phyloP scores from a whole-genome alignment of 1,139 yeast species.

The Kodamaea derodonti region DNA sequence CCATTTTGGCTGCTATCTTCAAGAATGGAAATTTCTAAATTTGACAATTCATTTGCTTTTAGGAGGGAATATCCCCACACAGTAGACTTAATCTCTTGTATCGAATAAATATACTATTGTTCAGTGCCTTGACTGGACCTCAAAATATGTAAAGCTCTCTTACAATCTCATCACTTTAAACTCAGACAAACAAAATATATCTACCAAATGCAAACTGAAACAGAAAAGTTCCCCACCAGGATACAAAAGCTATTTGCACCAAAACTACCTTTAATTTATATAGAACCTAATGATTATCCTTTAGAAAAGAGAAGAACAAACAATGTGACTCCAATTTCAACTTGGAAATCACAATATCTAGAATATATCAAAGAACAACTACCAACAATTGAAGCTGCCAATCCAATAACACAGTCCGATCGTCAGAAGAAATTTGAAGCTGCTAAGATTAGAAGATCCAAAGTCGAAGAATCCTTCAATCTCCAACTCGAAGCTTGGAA shows the following conservation, averaged over 20 bases:
- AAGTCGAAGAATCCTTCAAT: conserved; percentile 23
- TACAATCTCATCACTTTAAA: too few relatives aligned
- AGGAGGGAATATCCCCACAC: too few relatives aligned
- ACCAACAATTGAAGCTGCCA: conserved; percentile 29
- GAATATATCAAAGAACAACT: conserved; percentile 30
- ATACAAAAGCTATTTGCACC: conserved; percentile 67
- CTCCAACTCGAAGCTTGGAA: conserved; percentile 41
- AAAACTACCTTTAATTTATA: conserved; percentile 58
- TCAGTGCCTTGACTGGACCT: too few relatives aligned
- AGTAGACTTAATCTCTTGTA: too few relatives aligned
- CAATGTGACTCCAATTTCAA: conserved; percentile 49
- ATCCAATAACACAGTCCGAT: conserved; percentile 6
- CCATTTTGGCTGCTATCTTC: too few relatives aligned
- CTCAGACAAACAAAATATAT: too few relatives aligned
- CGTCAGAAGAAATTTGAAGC: neutral
- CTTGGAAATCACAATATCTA: conserved; percentile 29
- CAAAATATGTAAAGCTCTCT: too few relatives aligned
- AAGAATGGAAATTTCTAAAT: too few relatives aligned
- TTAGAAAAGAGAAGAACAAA: conserved; percentile 49
- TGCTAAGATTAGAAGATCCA: conserved; percentile 6
- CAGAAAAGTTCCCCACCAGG: conserved; percentile 57
- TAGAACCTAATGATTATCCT: conserved; percentile 53
- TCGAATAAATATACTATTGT: too few relatives aligned
- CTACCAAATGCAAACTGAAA: conserved; percentile 14
- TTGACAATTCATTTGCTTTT: too few relatives aligned